Evolutionary conservation across 2,329 filamentous ascomycete species (phyloP), one percentile per base, ranked within the genome.

Genomic region (Paraphoma chrysanthemicola): DNA sequence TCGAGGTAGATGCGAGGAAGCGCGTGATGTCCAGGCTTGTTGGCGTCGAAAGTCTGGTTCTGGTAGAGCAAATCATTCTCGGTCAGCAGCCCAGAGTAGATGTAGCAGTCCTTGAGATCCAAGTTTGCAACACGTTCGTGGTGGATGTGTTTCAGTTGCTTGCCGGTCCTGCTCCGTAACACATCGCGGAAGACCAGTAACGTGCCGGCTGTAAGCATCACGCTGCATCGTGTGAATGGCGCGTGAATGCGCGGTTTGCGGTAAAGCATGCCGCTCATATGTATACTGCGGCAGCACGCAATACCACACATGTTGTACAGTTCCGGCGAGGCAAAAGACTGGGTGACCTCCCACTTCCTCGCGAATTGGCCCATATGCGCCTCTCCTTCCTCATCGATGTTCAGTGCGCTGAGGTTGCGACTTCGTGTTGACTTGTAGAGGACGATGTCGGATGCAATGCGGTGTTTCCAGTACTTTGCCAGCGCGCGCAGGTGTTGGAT

Each of bases 271-370:
- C 88, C 88, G 33, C 85, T 85, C 73, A 89, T 83, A 54, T 81
- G 78, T 51, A 90, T 85, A 16, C 84, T 79, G 42, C 88, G 84
- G 69, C 88, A 90, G 38, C 80, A 82, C 10, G 84, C 82, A 18
- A 90, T 82, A n/a, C 84, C 83, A 70, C 88, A 90, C 77, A 90
- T 83, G 70, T 90, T 87, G 77, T 88, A 89, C n/a, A 90, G 75
- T 39, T 85, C 77, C 1, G 87, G 83, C 1, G 83, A 88, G n/a
- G 87, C 86, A 62, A 83, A 83, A 1, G 86, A 85, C 60, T 87
- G 83, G 14, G 81, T 85, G 18, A 90, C 86, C 70, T 90, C 88
- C 88, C 88, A 90, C 66, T 90, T 89, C 61, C 82, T 79, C 0
- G 86, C 86, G 66, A 86, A 89, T 66, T 89, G 86, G 9, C 87